Evolutionary conservation across 1,284 basidiomycete genomes (phyloP).

Genomic region (Gymnopus androsaceus): DNA sequence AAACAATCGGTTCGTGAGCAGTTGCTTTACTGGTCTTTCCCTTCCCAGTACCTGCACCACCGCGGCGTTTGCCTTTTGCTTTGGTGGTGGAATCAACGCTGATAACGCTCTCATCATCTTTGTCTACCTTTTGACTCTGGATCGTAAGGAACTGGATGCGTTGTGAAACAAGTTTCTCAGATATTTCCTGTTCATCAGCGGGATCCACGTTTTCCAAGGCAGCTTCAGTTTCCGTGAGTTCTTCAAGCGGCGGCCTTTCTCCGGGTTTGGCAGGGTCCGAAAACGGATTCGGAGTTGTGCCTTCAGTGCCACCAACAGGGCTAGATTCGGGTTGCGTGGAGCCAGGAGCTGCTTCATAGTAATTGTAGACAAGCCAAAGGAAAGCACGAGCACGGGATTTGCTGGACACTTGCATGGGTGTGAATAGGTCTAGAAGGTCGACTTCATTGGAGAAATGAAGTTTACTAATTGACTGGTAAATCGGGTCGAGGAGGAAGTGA

Average conservation of each 20-base stretch:
- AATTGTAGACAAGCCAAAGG: slow-evolving; percentile 63
- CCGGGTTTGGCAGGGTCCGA: slow-evolving; percentile 44
- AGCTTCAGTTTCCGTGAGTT: slow-evolving; percentile 49
- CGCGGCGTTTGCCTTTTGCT: slow-evolving; percentile 7
- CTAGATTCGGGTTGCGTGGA: slow-evolving; percentile 40
- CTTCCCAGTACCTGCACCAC: slow-evolving; percentile 1
- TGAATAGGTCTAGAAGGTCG: slow-evolving; percentile 71
- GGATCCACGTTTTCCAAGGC: slow-evolving; percentile 51
- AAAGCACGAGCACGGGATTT: slow-evolving; percentile 66
- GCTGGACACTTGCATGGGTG: slow-evolving; percentile 60
- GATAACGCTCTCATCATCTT: slow-evolving; percentile 15
- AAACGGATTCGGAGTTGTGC: slow-evolving; percentile 67
- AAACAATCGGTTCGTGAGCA: not conserved
- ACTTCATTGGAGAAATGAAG: slow-evolving; percentile 55
- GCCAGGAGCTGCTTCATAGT: slow-evolving; percentile 44
- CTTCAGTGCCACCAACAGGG: slow-evolving; percentile 13
- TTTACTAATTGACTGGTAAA: slow-evolving; percentile 52
- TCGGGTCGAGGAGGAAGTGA: too few relatives aligned
- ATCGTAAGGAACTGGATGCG: slow-evolving; percentile 39
- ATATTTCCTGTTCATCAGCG: slow-evolving; percentile 39
- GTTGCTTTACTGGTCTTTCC: not conserved
- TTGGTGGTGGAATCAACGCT: slow-evolving; percentile 17
- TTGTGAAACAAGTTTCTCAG: slow-evolving; percentile 38
- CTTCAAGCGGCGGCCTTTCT: slow-evolving; percentile 43
- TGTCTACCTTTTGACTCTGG: slow-evolving; percentile 32